These are phyloP conservation scores for Microdochium bolleyi DNA, from an alignment of 2,329 filamentous ascomycete genomes.

Conservation along the genomic window DNA sequence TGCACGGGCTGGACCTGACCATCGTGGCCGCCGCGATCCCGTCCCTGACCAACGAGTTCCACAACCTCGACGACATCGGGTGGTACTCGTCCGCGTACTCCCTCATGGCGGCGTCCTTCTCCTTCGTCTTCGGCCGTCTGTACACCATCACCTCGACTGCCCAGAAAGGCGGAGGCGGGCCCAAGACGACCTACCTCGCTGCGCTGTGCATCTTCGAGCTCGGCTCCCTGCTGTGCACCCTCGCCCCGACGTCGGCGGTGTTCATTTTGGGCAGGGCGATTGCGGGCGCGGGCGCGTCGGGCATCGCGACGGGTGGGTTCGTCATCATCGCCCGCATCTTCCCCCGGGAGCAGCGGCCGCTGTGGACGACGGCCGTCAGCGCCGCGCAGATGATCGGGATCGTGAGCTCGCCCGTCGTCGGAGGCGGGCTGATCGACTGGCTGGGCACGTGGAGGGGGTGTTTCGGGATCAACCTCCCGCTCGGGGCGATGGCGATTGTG, in stretches of 20 bases:
- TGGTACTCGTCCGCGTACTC: constrained; percentile 31
- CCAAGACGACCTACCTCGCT: constrained; percentile 7
- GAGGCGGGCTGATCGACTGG: constrained; percentile 26
- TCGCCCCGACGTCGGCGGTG: constrained; percentile 13
- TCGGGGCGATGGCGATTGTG: constrained; percentile 23
- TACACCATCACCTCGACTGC: constrained; percentile 9
- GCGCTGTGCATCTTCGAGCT: constrained; percentile 17
- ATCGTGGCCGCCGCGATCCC: constrained; percentile 22
- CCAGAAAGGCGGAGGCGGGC: neutral
- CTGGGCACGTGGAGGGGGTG: constrained; percentile 31
- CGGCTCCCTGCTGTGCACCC: constrained; percentile 14
- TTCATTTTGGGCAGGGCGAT: constrained; percentile 16
- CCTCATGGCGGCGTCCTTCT: constrained; percentile 22
- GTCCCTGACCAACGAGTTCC: constrained; percentile 20
- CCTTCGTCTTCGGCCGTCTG: constrained; percentile 17
- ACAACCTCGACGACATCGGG: constrained; percentile 26
- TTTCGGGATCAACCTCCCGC: constrained; percentile 32
- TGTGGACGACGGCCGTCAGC: constrained; percentile 23
- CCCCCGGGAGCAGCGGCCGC: constrained; percentile 17
- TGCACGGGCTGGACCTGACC: constrained; percentile 15
- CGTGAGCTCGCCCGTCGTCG: constrained; percentile 23
- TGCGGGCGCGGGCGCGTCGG: constrained; percentile 19
- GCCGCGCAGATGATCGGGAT: constrained; percentile 23
- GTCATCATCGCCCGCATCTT: constrained; percentile 22
- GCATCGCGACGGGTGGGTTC: constrained; percentile 24